phyloP scores from a whole-genome alignment of 352 stramenopile species.

The Globisporangium paroecandrum region DNA sequence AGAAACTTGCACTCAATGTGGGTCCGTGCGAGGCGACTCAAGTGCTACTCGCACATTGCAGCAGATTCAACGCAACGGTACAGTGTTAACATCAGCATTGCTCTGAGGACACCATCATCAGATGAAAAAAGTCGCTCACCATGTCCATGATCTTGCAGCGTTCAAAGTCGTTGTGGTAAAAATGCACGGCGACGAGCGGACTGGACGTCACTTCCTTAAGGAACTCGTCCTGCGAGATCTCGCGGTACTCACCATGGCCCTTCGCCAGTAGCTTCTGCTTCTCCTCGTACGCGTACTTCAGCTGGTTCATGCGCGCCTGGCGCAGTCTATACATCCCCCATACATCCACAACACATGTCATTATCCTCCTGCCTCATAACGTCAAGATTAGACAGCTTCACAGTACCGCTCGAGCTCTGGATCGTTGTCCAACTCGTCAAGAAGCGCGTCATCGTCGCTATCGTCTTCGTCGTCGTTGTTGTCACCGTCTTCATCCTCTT shows the following conservation, averaged over 20 bases:
- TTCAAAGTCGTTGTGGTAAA: constrained; percentile 97
- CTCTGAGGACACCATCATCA: not conserved
- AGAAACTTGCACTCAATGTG: constrained; percentile 94
- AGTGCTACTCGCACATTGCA: constrained; percentile 27
- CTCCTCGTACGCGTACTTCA: constrained; percentile 59
- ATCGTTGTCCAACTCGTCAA: constrained; percentile 76
- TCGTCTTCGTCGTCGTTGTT: constrained; percentile 27
- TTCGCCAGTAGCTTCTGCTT: constrained; percentile 62
- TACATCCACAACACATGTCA: not conserved
- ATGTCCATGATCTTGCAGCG: constrained; percentile 98
- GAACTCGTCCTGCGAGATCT: constrained; percentile 96
- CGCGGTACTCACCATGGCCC: constrained; percentile 80
- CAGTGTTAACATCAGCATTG: not conserved
- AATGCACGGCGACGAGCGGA: constrained; percentile 89
- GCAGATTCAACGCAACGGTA: not conserved
- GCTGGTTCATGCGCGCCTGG: constrained; percentile 63
- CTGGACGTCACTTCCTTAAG: constrained; percentile 90
- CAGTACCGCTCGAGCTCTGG: constrained; percentile 62
- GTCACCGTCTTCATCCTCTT: constrained; percentile 19
- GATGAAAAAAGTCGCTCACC: constrained; percentile 13
- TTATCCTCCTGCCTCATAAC: not conserved
- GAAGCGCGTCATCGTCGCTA: constrained; percentile 58
- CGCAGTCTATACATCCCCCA: constrained; percentile 53
- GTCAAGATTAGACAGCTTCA: not conserved
- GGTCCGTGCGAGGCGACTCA: constrained; percentile 45